Percentiles rank a stretch among this genome's conserved stretches.
These are phyloP conservation scores for Scheffersomyces titani DNA, from an alignment of 1,139 yeast species.

Conservation along the genomic window DNA sequence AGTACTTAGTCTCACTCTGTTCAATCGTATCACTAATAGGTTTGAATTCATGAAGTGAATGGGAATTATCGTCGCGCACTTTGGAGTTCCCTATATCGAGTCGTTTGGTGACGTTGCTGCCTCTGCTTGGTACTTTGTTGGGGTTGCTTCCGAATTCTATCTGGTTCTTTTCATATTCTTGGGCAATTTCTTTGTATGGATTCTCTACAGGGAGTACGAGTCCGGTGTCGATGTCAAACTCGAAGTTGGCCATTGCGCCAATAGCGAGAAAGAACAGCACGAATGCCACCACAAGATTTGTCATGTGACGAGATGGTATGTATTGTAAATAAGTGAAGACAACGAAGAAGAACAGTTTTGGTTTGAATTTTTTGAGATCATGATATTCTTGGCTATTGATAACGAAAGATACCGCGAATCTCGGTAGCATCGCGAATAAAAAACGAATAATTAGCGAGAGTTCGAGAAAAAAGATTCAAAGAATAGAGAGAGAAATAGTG, in stretches of 20 bases:
- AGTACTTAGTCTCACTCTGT: conserved; percentile 43
- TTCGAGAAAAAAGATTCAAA: no score
- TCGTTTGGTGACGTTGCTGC: conserved; percentile 1
- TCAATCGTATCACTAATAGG: conserved; percentile 42
- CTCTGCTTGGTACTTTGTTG: background rate
- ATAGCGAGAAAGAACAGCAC: conserved; percentile 8
- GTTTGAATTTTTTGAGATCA: background rate
- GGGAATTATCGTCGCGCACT: conserved; percentile 11
- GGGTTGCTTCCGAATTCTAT: background rate
- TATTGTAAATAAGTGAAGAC: background rate
- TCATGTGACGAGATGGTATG: background rate
- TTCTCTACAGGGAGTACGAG: background rate
- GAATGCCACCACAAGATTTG: conserved; percentile 4
- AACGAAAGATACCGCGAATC: background rate
- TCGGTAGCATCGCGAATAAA: background rate
- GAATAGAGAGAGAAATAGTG: background rate
- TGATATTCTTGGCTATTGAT: background rate
- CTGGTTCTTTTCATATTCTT: background rate
- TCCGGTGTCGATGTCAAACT: conserved; percentile 11
- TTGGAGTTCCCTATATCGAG: conserved; percentile 3
- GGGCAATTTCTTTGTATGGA: background rate
- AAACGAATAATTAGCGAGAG: background rate
- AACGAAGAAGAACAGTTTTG: background rate
- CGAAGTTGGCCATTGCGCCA: background rate
- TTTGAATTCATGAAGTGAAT: conserved; percentile 44